Evolutionary conservation across 2,329 filamentous ascomycete species (phyloP), one percentile per base, ranked within the genome.

Genomic region (Cordyceps militaris): DNA sequence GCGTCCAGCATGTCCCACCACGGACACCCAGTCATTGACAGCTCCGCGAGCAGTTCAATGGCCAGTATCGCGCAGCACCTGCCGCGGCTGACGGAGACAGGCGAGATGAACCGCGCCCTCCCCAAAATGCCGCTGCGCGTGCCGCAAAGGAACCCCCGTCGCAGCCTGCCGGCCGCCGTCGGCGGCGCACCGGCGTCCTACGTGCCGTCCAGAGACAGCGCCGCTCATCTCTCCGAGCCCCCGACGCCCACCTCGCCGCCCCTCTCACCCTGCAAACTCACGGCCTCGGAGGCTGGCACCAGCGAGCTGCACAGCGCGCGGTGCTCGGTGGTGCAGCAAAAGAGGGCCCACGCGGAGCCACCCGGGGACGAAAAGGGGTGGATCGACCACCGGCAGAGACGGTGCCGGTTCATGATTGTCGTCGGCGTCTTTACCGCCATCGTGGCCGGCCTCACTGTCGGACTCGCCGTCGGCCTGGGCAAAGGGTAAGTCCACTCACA

Each of bases 81-180:
- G 66, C 72, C 73, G 21, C 65, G 72, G 56, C 72, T 75, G 56
- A 66, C 65, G 30, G 73, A 76, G 64, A 66, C 73, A 60, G 69
- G 70, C 49, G 64, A 65, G 44, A 61, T 60, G 28, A 62, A 55
- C 11, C 63, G 63, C 19, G 61, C 62, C 32, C 46, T 63, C 11
- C 65, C 68, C 10, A 61, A 55, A 26, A 61, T 60, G 34, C 66
- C 67, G 14, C 65, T 69, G 4, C 67, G 66, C 16, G 63, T 70
- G 5, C 70, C 67, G 7, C 63, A 62, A 28, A 72, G 66, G 60
- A 65, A 67, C 3, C 62, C 67, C 5, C 63, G 66, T 24, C 64
- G 65, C 19, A 64, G 57, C 38, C 44, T 61, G 16, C 32, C 60
- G 63, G 10, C 64, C 62, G n/a, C n/a, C n/a, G n/a, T n/a, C n/a